Percentiles rank a stretch among this genome's conserved stretches.
Evolutionary conservation across 2,329 filamentous ascomycete genomes (phyloP).

Genomic region (Trichoderma harzianum): DNA sequence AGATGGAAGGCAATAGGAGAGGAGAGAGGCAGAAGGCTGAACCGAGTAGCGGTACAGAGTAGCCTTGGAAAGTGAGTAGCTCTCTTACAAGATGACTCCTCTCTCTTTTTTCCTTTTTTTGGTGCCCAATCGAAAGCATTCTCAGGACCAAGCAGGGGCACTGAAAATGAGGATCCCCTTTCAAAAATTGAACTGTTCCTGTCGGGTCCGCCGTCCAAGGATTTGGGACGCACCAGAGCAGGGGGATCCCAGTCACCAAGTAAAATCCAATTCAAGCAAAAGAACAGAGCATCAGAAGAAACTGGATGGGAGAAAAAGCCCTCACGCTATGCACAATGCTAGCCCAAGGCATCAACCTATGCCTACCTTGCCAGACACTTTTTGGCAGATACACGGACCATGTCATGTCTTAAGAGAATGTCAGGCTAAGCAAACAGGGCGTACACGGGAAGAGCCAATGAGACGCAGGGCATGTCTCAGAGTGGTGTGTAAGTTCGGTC

Average conservation of each 20-base stretch:
- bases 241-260: neutral
- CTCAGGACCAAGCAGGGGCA: neutral
- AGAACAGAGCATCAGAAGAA: neutral
- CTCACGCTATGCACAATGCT: neutral
- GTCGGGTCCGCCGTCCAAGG: slow-evolving; percentile 15
- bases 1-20: neutral
- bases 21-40: neutral
- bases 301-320: neutral
- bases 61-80: neutral
- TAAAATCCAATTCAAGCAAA: neutral
- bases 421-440: neutral
- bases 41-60: neutral
- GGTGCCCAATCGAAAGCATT: neutral
- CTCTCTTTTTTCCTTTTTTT: neutral
- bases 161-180: slow-evolving; percentile 5
- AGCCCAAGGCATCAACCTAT: neutral
- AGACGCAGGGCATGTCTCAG: neutral
- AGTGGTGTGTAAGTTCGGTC: neutral
- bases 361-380: neutral
- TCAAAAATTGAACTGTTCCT: neutral
- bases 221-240: slow-evolving; percentile 2
- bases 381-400: neutral
- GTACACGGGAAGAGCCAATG: neutral
- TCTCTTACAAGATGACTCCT: neutral
- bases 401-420: neutral